Evolutionary conservation across 2,329 filamentous ascomycete genomes (phyloP), one percentile per base, ranked within the genome.

Genomic region (Xylariomycetidae sp.): DNA sequence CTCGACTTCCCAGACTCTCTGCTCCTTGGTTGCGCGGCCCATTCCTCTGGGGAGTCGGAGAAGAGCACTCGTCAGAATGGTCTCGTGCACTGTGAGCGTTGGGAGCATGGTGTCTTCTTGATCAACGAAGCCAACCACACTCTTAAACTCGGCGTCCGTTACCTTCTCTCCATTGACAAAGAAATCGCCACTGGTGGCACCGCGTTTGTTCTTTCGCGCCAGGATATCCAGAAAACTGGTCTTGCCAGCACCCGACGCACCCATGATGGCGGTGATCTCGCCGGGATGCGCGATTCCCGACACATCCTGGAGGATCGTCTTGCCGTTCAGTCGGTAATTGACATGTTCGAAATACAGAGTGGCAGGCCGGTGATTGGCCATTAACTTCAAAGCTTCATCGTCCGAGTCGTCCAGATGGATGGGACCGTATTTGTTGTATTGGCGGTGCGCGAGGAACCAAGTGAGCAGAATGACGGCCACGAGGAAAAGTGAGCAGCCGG

Each of bases 251-350:
- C 92, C 92, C 1, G 92, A 98, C 6, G 92, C 90, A 36, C 92
- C 92, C 90, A 98, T 98, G 51, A 98, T 94, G 7, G 92, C 92
- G 46, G 90, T 87, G 6, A 97, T 78, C 58, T 98, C 88, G n/a
- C 94, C 94, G 3, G 90, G 88, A 47, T 85, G 84, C n/a, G 90
- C 89, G 26, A 88, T 80, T 29, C 92, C 92, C 45, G 83, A 81
- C 20, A 98, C 83, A 11, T 76, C 78, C 12, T 74, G 73, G 3
- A 98, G 69, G 29, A 98, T 96, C 33, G 85, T 74, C 61, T 87
- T 96, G 25, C 88, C 88, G 45, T 94, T 94, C 23, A 98, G 71
- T 15, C 74, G 72, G 56, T 98, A 98, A 0, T 81, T 79, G 3
- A 98, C 84, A 39, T 94, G 83, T 37, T 94, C 80, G 49, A 96